Evolutionary conservation across 2,329 filamentous ascomycete genomes (phyloP), one percentile per base, ranked within the genome.

Genomic region (Neopestalotiopsis rosae): DNA sequence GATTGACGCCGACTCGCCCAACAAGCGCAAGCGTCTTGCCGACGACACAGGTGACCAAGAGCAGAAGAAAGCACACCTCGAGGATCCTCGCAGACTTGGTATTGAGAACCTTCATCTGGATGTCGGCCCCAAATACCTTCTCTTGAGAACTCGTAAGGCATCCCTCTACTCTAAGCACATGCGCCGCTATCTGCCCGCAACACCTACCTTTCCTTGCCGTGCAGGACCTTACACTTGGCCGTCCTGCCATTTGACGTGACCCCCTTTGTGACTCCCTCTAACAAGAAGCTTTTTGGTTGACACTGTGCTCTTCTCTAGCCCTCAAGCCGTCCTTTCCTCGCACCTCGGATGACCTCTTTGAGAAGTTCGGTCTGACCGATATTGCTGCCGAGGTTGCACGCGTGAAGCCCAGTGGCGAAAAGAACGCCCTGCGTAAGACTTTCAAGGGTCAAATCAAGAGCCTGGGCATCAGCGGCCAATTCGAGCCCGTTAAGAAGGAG

Each of bases 391-490:
- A 89, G 72, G 88, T 91, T 56, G 89, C 89, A 70, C 86, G 89
- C 70, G 87, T 87, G 66, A 88, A 90, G 76, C 88, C 89, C 14
- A 90, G 90, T 76, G 89, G 89, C 72, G 87, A 90, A 77, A 91
- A 91, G 83, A 91, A 91, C 75, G 88, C 87, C 71, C 82, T 91
- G 63, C 86, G 89, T 32, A 91, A 91, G 77, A 91, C 89, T 17
- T 91, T 91, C 82, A 91, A 91, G 79, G 89, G 89, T 66, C 88
- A 91, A 72, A 89, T 91, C 77, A 91, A 91, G 82, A 86, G 85
- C 61, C 80, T 91, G 40, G 88, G 88, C 45, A 83, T 91, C 32
- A 86, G 85, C 66, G 89, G 89, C 10, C 86, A 89, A 69, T 91
- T 90, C 73, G 89, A 91, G 73, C 82, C 83, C 3, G 80, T 83